Conservation (phyloP, 306 rosid genomes). For the Cucumis hystrix region DNA sequence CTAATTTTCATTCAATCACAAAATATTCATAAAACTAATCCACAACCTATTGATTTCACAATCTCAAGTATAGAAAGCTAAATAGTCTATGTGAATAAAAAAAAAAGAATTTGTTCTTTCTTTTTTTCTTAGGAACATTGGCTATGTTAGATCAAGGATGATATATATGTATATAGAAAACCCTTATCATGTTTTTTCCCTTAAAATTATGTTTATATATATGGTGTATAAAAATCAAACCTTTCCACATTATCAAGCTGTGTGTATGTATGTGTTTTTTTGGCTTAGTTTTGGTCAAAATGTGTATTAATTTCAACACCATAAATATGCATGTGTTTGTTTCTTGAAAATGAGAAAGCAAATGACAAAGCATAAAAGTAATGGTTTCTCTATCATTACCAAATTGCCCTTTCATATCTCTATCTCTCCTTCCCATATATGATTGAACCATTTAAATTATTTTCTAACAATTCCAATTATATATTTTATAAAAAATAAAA, state of each 20-base stretch:
- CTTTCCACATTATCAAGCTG: not conserved
- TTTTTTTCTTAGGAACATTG: too few species aligned
- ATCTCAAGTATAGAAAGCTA: too few species aligned
- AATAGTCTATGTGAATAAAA: too few species aligned
- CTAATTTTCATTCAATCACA: too few species aligned
- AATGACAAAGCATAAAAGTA: not conserved
- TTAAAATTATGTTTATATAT: not conserved
- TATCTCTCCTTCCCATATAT: not conserved
- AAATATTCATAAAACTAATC: too few species aligned
- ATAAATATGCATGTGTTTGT: not conserved
- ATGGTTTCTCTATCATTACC: not conserved
- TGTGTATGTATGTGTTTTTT: not conserved
- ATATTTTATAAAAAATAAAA: not conserved
- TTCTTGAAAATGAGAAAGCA: constrained; percentile 3
- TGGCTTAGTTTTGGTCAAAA: not conserved
- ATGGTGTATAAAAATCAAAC: not conserved
- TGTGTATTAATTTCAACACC: not conserved
- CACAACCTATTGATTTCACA: too few species aligned
- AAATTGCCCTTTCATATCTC: not conserved
- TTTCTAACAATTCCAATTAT: not conserved
- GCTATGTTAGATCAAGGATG: too few species aligned
- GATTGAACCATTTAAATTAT: not conserved
- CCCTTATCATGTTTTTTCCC: not conserved
- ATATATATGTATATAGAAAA: too few species aligned
- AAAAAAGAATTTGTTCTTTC: too few species aligned